Percentiles rank a stretch among this genome's conserved stretches.
phyloP scores from a whole-genome alignment of 78 protist species.

The Dictyostelium citrinum region DNA sequence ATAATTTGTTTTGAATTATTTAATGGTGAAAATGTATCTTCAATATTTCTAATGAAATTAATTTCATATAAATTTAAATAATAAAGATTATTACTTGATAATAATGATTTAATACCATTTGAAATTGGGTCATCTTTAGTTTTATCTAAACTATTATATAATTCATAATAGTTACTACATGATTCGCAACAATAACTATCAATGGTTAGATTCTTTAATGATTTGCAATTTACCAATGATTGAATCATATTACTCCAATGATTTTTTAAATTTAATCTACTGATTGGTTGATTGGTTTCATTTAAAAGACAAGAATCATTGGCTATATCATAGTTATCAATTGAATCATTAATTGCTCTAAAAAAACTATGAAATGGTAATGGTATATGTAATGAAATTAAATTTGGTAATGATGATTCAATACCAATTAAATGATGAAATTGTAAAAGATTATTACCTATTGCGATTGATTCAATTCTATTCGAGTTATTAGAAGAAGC shows the following conservation, averaged over 20 bases:
- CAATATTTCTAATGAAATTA: background rate
- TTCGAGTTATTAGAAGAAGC: background rate
- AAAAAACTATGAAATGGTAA: background rate
- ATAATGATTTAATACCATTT: background rate
- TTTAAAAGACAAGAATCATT: background rate
- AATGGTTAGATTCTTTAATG: background rate
- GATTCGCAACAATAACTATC: background rate
- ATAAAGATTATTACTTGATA: background rate
- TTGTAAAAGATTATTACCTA: background rate
- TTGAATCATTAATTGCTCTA: background rate
- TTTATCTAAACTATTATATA: background rate
- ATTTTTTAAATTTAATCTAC: background rate
- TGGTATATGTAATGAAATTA: background rate
- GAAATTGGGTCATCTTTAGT: background rate
- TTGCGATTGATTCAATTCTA: background rate
- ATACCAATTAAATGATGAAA: background rate
- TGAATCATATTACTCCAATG: background rate
- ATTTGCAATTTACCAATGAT: background rate
- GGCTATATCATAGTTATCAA: background rate
- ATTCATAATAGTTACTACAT: background rate
- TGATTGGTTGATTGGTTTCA: background rate
- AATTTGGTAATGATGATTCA: conserved; percentile 2
- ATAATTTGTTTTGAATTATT: too few species aligned
- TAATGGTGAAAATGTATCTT: background rate
- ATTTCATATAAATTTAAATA: background rate